A percentile compares a stretch with the other conserved stretches of the same genome.
These are phyloP conservation scores for Yamagishiella unicocca DNA, from an alignment of 139 green algal genomes.

Conservation along the genomic window DNA sequence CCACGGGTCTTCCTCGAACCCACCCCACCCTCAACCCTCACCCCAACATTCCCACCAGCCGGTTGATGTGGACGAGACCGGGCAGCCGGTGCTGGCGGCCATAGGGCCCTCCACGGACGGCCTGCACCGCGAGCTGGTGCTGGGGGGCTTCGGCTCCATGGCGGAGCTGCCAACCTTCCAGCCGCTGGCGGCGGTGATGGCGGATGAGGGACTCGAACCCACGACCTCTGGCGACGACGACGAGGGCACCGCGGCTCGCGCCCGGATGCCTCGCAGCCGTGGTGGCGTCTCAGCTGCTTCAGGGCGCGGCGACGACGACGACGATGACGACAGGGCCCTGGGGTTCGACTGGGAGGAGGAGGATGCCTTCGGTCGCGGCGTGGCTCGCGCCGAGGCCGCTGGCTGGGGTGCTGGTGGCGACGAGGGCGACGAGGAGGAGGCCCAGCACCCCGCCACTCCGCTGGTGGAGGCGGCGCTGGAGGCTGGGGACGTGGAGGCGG, in stretches of 20 bases:
- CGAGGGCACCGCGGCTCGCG: background rate
- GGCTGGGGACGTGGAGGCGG: background rate
- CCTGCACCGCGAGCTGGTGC: background rate
- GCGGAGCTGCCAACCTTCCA: background rate
- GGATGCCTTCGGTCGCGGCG: background rate
- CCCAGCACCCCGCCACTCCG: background rate
- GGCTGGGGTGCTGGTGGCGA: background rate
- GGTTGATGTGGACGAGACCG: background rate
- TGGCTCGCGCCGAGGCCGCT: background rate
- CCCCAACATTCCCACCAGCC: background rate
- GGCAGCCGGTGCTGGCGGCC: background rate
- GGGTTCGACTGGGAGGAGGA: slow-evolving; percentile 11
- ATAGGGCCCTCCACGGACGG: slow-evolving; percentile 10
- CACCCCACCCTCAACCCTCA: background rate
- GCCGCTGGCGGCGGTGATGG: background rate
- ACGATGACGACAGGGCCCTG: background rate
- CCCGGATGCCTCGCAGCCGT: too few species aligned
- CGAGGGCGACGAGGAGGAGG: background rate
- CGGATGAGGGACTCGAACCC: background rate
- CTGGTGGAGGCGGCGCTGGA: slow-evolving; percentile 10
- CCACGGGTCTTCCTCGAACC: too few species aligned
- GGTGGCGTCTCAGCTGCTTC: too few species aligned
- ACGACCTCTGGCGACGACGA: background rate
- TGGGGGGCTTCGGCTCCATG: background rate
- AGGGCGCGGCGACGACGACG: background rate